Conservation (phyloP, 495 filamentous ascomycete species). For the Aspergillus saccharolyticus region DNA sequence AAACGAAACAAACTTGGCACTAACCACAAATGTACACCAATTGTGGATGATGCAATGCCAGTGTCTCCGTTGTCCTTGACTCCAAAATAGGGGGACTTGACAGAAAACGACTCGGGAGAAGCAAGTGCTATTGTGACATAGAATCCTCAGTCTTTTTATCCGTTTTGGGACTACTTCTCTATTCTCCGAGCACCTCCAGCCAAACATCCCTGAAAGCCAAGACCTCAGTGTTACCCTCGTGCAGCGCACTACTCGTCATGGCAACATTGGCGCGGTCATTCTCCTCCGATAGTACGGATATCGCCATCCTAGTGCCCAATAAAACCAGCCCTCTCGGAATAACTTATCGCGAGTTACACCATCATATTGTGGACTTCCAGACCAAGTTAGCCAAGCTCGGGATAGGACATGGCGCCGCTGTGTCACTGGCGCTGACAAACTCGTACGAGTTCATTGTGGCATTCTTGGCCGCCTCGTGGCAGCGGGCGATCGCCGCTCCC, state of each 20-base stretch:
- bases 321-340: conserved; percentile 52
- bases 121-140: too few species aligned
- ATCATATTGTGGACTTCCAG: conserved; percentile 62
- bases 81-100: too few species aligned
- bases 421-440: conserved; percentile 73
- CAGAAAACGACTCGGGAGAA: too few species aligned
- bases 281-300: conserved; percentile 32
- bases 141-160: too few species aligned
- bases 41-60: background rate
- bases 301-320: conserved; percentile 65
- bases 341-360: conserved; percentile 57
- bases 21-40: background rate
- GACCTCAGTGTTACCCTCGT: conserved; percentile 2
- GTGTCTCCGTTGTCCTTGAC: too few species aligned
- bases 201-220: conserved; percentile 11
- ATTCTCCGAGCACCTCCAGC: background rate
- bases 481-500: conserved; percentile 74
- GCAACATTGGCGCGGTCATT: conserved; percentile 45
- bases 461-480: conserved; percentile 72
- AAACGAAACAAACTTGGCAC: background rate
- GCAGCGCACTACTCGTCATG: conserved; percentile 23
- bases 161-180: too few species aligned
- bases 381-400: conserved; percentile 66
- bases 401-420: conserved; percentile 56
- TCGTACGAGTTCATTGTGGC: conserved; percentile 78